These are phyloP conservation scores for Herpetomonas tarakana DNA, from an alignment of 208 protist genomes.

Conservation along the genomic window DNA sequence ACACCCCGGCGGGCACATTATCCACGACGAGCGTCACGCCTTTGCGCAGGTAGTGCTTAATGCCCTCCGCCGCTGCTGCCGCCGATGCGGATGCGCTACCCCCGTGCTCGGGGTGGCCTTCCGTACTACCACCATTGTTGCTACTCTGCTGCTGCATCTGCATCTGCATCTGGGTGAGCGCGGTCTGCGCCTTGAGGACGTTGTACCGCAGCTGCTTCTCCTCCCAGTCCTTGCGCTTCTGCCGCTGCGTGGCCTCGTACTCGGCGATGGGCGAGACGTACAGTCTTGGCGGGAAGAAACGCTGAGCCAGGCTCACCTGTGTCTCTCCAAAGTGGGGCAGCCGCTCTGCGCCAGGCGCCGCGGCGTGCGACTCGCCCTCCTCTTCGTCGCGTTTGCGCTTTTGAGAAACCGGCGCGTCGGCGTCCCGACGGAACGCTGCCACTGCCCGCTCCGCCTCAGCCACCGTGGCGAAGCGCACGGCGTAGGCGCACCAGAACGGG, in stretches of 20 bases:
- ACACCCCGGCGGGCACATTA: slow-evolving; percentile 14
- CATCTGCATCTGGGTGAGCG: slow-evolving; percentile 10
- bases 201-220: slow-evolving; percentile 26
- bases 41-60: slow-evolving; percentile 16
- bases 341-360: background rate
- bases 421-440: background rate
- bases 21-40: slow-evolving; percentile 27
- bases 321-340: background rate
- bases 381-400: background rate
- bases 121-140: too few relatives aligned
- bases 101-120: too few relatives aligned
- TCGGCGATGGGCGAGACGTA: slow-evolving; percentile 9
- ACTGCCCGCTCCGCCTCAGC: background rate
- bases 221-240: slow-evolving; percentile 5
- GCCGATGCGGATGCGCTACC: slow-evolving; percentile 1
- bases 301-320: background rate
- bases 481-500: background rate
- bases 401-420: too few relatives aligned
- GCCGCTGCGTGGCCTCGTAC: slow-evolving; percentile 9
- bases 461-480: background rate
- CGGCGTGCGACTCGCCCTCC: background rate
- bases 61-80: background rate
- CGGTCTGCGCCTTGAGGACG: slow-evolving; percentile 24
- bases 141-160: background rate
- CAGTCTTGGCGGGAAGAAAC: slow-evolving; percentile 17